Percentiles rank a stretch among this genome's conserved stretches.
Evolutionary conservation across 441 rosid species (phyloP).

Genomic region (Jatropha multifida): DNA sequence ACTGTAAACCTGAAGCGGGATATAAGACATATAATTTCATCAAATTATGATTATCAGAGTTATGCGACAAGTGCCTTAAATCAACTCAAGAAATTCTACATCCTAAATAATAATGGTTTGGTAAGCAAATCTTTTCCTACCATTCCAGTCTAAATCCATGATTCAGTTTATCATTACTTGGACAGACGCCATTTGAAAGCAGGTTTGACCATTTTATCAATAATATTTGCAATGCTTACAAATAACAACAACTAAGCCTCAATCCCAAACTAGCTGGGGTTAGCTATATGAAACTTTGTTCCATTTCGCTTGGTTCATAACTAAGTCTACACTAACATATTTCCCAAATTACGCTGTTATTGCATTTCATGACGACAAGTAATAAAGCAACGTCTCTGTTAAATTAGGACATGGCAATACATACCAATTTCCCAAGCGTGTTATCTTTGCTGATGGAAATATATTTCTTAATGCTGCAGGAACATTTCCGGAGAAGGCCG

Average conservation of each 20-base stretch:
- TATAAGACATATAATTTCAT: constrained; percentile 12
- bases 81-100: constrained; percentile 5
- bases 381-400: constrained; percentile 4
- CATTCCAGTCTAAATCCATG: constrained; percentile 11
- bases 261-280: too few relatives aligned
- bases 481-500: constrained; percentile 74
- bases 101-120: background rate
- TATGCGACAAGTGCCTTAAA: background rate
- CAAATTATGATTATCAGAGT: constrained; percentile 1
- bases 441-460: constrained; percentile 69
- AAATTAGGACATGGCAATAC: constrained; percentile 20
- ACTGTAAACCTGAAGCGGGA: constrained; percentile 57
- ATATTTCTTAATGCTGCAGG: constrained; percentile 53
- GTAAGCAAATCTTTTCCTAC: background rate
- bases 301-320: too few relatives aligned
- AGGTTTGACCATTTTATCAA: background rate
- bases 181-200: constrained; percentile 5
- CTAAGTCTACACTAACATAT: background rate
- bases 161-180: background rate
- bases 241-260: too few relatives aligned
- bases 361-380: constrained; percentile 15
- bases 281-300: too few relatives aligned
- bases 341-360: constrained; percentile 9
- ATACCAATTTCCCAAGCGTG: constrained; percentile 72
- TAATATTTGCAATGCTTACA: background rate